Base-by-base conservation (phyloP, 2,329 filamentous ascomycete genomes). In the Clonostachys sp. region DNA sequence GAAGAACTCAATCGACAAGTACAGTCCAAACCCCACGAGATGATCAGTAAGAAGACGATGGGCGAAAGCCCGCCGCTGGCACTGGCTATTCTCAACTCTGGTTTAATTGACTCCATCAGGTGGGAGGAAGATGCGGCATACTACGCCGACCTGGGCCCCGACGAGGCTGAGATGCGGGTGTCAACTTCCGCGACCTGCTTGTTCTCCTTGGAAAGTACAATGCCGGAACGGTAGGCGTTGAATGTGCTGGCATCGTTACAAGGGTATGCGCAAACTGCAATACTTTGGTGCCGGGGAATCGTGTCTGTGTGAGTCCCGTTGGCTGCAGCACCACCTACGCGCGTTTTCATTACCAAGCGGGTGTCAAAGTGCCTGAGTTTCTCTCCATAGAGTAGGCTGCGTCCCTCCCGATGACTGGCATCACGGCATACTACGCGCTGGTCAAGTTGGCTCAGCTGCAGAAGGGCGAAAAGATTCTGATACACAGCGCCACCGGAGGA, bases 221-320 rank as follows among this genome's bases (percentile, higher is more conserved):
- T 10, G 53, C 62, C 12, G 50, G 6, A n/a, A 18, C 33, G 17
- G 10, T 95, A 1, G 54, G 55, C 13, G 34, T 42, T 16, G 58
- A 60, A 13, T 53, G 44, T n/a, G 42, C 51, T 4, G 59, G 59
- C 35, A 42, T 55, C 18, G 51, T 61, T 17, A 49, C 43, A 5
- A 47, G 43, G 12, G 35, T 48, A 4, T 56, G 56, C 7, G 14
- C 33, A 10, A 57, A 60, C n/a, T 50, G 51, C 20, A 48, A 39
- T 2, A 24, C 44, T 38, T 20, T 56, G 7, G 45, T 46, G 34
- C 38, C 41, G 5, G 56, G 57, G 13, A 55, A 59, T n/a, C 47
- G 52, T 1, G 57, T 59, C 43, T 43, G 42, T 35, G 44, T 45
- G 20, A 51, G 58, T 51, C 63, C 51, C 0, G 41, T 53, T 8